phyloP scores from a whole-genome alignment of 805 yeast genomes.

The Pichia manshurica region DNA sequence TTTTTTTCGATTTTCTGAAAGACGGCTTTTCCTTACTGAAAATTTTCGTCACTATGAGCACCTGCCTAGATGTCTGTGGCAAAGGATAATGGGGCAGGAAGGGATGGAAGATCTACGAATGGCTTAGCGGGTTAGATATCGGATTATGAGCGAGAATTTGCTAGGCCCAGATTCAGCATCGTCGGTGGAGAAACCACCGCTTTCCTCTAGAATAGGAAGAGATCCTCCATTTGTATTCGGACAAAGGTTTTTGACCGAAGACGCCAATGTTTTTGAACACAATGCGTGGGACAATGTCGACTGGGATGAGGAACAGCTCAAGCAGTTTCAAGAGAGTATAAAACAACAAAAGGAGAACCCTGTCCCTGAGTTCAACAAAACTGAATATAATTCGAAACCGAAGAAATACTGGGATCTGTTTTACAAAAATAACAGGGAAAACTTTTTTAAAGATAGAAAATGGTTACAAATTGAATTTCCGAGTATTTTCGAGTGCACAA shows the following conservation, averaged over 20 bases:
- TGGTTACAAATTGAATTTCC: conserved; percentile 97
- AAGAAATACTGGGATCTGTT: conserved; percentile 94
- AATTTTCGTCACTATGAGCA: too few species aligned
- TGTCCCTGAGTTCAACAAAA: conserved; percentile 82
- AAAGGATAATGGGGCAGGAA: too few species aligned
- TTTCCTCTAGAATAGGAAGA: conserved; percentile 64
- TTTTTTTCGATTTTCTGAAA: too few species aligned
- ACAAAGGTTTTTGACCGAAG: conserved; percentile 65
- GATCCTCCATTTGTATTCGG: conserved; percentile 93
- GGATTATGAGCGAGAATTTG: too few species aligned
- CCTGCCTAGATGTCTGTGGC: too few species aligned
- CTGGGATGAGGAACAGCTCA: conserved; percentile 88
- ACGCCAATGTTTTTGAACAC: conserved; percentile 80
- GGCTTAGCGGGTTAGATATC: too few species aligned
- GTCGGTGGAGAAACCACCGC: conserved; percentile 34
- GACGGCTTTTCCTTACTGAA: too few species aligned
- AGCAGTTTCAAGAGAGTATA: conserved; percentile 44
- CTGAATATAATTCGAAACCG: conserved; percentile 74
- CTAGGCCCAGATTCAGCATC: neutral
- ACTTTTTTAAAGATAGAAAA: conserved; percentile 92
- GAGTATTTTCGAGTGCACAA: conserved; percentile 68
- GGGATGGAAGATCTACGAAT: too few species aligned
- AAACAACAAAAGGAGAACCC: conserved; percentile 75
- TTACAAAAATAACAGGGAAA: conserved; percentile 83
- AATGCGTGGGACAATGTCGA: conserved; percentile 98